phyloP scores from a whole-genome alignment of 2,329 filamentous ascomycete species.

The Didymella lethalis region DNA sequence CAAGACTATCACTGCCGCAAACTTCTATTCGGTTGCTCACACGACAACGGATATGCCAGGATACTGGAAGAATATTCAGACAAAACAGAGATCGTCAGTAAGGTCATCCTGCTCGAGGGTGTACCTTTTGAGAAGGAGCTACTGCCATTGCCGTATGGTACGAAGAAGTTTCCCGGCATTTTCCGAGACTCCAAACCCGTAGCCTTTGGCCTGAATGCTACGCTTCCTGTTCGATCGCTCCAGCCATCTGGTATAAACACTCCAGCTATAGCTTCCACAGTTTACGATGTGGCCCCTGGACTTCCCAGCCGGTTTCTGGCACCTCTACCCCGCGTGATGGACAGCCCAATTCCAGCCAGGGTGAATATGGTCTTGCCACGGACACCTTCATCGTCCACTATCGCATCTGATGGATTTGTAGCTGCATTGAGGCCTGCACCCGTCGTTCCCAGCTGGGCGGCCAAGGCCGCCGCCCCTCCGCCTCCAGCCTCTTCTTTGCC shows the following conservation, averaged over 20 bases:
- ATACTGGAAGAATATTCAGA: constrained; percentile 60
- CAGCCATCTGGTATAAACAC: constrained; percentile 9
- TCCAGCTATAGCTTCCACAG: constrained; percentile 14
- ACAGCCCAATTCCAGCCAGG: constrained; percentile 29
- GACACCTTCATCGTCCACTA: constrained; percentile 42
- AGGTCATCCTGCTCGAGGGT: constrained; percentile 65
- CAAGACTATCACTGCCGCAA: constrained; percentile 68
- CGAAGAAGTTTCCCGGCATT: constrained; percentile 59
- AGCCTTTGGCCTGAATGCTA: constrained; percentile 12
- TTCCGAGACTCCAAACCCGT: constrained; percentile 63
- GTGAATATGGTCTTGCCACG: constrained; percentile 26
- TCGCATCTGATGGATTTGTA: constrained; percentile 33
- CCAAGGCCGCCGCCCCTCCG: constrained; percentile 45
- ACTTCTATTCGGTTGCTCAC: constrained; percentile 66
- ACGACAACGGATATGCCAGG: constrained; percentile 63
- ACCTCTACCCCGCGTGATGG: constrained; percentile 23
- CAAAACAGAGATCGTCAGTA: constrained; percentile 55
- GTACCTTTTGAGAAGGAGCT: constrained; percentile 64
- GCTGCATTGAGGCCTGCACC: constrained; percentile 19
- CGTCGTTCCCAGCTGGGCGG: constrained; percentile 42
- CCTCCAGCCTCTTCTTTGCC: constrained; percentile 37
- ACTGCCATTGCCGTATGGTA: constrained; percentile 58
- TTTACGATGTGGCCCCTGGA: constrained; percentile 33
- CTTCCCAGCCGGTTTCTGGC: constrained; percentile 40
- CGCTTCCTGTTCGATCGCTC: constrained; percentile 3